Base-by-base conservation (phyloP, 192 early-diverging fungal genomes). In the Rhizophagus clarus region DNA sequence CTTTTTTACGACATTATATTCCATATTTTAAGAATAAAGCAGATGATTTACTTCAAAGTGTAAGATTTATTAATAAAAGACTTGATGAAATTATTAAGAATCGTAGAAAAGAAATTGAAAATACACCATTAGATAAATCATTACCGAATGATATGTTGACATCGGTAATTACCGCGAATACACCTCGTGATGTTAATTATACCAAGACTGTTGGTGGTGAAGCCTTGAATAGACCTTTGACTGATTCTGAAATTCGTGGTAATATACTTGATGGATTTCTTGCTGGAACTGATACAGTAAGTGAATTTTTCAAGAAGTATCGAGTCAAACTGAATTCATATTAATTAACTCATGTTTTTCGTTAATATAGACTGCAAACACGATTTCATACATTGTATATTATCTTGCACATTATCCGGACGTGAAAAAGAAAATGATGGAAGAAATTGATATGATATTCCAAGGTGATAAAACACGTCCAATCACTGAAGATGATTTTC, bases 241-340 rank as follows among this genome's bases (percentile, higher is more conserved):
- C 56, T 24, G 60, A 76, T 61, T 15, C 17, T 32, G 74, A 76
- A 63, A 64, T 76, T 32, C 0, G 61, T 62, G 60, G 40, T 24
- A 24, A 12, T 32, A 17, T 76, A 11, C 6, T 76, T 63, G 74
- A 76, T 24, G 37, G 28, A 15, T 32, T 76, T 2, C 4, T 31
- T 62, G 74, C 34, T 61, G 60, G 28, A 32, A 76, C 37, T 26
- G 60, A 76, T 62, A 62, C 74, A 28, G 74, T 76, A 76, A 63
- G 17, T 63, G 28, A 26, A 24, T 28, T 24, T 24, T 24, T 76
- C 28, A 12, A 62, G 20, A 9, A 20, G 22, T 32, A 4, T 31
- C 49, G 4, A 24, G 2, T 4, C 12, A 45, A 5, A 22, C 4
- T 22, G 2, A 29, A 29, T 26, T 22, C 8, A 45, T 2, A 45